These are phyloP conservation scores for Chlorella sp. DNA, from an alignment of 139 green algal species.

Conservation along the genomic window DNA sequence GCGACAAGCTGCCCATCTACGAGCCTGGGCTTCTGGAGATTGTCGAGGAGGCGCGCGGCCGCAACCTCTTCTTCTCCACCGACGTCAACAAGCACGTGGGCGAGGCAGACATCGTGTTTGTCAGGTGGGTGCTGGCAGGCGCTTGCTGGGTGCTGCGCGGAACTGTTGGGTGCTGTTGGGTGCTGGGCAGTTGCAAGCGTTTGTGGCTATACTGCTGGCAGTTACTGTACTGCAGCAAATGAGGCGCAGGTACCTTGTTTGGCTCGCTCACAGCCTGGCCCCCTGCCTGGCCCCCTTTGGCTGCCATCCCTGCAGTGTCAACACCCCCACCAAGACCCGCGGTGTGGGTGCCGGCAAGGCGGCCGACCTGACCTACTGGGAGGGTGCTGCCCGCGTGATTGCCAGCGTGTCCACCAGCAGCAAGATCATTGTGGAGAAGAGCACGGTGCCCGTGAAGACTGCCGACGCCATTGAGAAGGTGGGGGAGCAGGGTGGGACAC, in stretches of 20 bases:
- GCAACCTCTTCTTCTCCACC: slow-evolving; percentile 98
- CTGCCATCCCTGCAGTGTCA: slow-evolving; percentile 77
- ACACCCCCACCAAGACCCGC: slow-evolving; percentile 98
- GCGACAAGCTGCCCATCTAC: slow-evolving; percentile 97
- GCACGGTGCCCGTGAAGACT: slow-evolving; percentile 99
- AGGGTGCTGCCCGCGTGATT: slow-evolving; percentile 95
- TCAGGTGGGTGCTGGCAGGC: slow-evolving; percentile 63
- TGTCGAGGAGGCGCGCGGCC: slow-evolving; percentile 77
- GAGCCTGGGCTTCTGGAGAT: slow-evolving; percentile 96
- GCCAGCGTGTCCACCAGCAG: slow-evolving; percentile 80
- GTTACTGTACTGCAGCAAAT: neutral
- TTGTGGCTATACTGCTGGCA: no score
- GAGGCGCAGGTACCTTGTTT: neutral
- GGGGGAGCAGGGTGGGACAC: neutral
- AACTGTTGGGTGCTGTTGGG: neutral
- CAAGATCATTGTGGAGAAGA: slow-evolving; percentile 99
- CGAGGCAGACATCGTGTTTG: slow-evolving; percentile 98
- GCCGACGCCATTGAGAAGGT: slow-evolving; percentile 98
- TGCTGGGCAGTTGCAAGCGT: no score
- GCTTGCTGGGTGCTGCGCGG: neutral
- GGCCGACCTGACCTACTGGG: slow-evolving; percentile 99
- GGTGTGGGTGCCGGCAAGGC: slow-evolving; percentile 97
- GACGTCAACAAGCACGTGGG: slow-evolving; percentile 94
- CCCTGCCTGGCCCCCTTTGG: no score
- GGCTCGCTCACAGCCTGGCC: neutral